phyloP scores from a whole-genome alignment of 345 rosid genomes.

The Stellera chamaejasme region DNA sequence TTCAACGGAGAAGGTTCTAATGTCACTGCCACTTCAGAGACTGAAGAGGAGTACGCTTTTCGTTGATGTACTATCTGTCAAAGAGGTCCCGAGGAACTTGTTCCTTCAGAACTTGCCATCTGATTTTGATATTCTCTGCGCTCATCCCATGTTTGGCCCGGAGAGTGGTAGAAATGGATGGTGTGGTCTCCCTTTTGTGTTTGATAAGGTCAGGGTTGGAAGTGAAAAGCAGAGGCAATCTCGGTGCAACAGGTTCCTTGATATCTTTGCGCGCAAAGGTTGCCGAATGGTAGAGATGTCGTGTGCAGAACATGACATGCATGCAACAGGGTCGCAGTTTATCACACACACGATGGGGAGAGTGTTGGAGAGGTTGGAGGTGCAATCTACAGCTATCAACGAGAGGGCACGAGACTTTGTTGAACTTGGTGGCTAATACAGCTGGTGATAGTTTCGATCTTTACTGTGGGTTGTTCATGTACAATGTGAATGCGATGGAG shows the following conservation, averaged over 20 bases:
- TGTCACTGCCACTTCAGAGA: conserved; percentile 63
- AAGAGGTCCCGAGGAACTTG: conserved; percentile 60
- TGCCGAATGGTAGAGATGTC: conserved; percentile 86
- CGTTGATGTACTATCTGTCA: conserved; percentile 85
- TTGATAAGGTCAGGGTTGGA: conserved; percentile 70
- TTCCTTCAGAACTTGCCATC: conserved; percentile 46
- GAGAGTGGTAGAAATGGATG: conserved; percentile 85
- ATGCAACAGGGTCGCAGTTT: conserved; percentile 87
- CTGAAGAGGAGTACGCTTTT: conserved; percentile 75
- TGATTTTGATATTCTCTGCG: conserved; percentile 65
- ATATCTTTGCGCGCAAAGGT: conserved; percentile 60
- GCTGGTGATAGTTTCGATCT: conserved; percentile 82
- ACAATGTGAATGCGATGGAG: conserved; percentile 80
- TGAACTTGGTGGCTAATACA: conserved; percentile 71
- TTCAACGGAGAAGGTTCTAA: conserved; percentile 62
- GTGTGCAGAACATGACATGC: conserved; percentile 74
- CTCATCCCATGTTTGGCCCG: conserved; percentile 87
- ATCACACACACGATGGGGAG: conserved; percentile 77
- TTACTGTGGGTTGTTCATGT: conserved; percentile 69
- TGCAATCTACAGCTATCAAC: conserved; percentile 60
- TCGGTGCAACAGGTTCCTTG: conserved; percentile 51
- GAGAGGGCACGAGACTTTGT: conserved; percentile 67
- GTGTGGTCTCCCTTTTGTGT: conserved; percentile 54
- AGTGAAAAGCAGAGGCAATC: conserved; percentile 30
- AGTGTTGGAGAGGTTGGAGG: conserved; percentile 50